Percentiles rank a stretch among this genome's conserved stretches.
These are phyloP conservation scores for Diphasiastrum complanatum DNA, from an alignment of 83 land plant species.

Conservation along the genomic window DNA sequence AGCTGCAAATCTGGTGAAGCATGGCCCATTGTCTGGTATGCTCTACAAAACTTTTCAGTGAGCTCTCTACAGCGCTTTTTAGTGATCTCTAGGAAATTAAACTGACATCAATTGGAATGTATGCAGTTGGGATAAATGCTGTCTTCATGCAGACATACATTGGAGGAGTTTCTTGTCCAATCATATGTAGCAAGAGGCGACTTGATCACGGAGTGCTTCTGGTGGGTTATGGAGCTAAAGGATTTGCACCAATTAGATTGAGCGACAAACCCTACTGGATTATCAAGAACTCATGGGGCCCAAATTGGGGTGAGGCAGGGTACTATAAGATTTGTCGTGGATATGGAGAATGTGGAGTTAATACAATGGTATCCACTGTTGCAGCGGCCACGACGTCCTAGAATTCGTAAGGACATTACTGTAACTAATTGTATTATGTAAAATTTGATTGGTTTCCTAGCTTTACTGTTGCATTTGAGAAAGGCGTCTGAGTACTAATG, in stretches of 20 bases:
- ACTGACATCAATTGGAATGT: neutral
- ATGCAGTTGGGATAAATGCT: slow-evolving; percentile 52
- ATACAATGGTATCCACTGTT: slow-evolving; percentile 42
- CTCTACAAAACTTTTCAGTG: neutral
- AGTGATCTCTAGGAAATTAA: neutral
- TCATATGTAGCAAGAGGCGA: slow-evolving; percentile 25
- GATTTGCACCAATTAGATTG: slow-evolving; percentile 26
- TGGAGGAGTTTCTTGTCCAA: slow-evolving; percentile 42
- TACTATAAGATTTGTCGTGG: slow-evolving; percentile 40
- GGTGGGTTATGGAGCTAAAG: slow-evolving; percentile 36
- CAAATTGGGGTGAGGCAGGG: slow-evolving; percentile 39
- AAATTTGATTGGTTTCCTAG: no score
- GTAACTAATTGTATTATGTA: no score
- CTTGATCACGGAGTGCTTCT: slow-evolving; percentile 42
- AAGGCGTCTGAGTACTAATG: no score
- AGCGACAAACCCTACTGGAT: slow-evolving; percentile 37
- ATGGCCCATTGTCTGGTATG: slow-evolving; percentile 48
- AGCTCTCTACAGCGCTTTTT: neutral
- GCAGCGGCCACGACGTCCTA: no score
- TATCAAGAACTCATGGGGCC: slow-evolving; percentile 46
- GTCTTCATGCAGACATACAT: slow-evolving; percentile 47
- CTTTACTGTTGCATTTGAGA: no score
- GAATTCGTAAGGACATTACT: no score
- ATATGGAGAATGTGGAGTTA: slow-evolving; percentile 31
- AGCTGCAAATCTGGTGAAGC: slow-evolving; percentile 71